A percentile compares a stretch with the other conserved stretches of the same genome.
These are phyloP conservation scores for Irpex sp. DNA, from an alignment of 1,284 basidiomycete genomes.

Conservation along the genomic window DNA sequence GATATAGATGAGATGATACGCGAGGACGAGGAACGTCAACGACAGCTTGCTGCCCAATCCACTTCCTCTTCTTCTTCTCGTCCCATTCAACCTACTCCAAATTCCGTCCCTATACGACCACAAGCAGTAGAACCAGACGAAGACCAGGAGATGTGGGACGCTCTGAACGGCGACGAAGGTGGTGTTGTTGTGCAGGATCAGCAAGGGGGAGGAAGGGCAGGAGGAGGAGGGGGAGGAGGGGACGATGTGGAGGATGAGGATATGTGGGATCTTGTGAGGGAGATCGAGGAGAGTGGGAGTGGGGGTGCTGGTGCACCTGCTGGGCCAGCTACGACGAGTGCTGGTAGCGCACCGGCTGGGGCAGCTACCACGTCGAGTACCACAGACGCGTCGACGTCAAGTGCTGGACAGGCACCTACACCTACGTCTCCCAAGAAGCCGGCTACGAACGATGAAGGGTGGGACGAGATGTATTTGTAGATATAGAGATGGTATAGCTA, in stretches of 20 bases:
- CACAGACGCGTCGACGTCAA: background rate
- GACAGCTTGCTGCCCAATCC: conserved; percentile 12
- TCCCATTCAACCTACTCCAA: background rate
- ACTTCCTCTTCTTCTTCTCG: background rate
- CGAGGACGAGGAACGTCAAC: conserved; percentile 41
- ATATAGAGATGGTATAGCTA: background rate
- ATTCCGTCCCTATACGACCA: background rate
- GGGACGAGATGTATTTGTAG: conserved; percentile 31
- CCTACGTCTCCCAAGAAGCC: background rate
- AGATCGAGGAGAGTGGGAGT: conserved; percentile 40
- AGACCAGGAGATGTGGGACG: conserved; percentile 54
- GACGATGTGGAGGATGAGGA: conserved; percentile 45
- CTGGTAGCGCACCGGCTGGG: background rate
- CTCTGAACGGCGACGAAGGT: conserved; percentile 27
- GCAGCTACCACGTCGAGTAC: background rate
- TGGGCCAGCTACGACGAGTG: too few relatives aligned
- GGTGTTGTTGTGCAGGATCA: conserved; percentile 7
- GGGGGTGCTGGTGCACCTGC: background rate
- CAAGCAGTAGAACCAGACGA: conserved; percentile 39
- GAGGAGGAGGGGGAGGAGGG: background rate
- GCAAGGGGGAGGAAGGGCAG: background rate
- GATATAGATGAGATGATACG: conserved; percentile 50
- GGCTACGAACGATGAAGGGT: conserved; percentile 29
- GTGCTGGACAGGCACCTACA: background rate
- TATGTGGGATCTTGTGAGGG: conserved; percentile 65